phyloP scores from a whole-genome alignment of 805 yeast species.

The Kuraishia piskuri region DNA sequence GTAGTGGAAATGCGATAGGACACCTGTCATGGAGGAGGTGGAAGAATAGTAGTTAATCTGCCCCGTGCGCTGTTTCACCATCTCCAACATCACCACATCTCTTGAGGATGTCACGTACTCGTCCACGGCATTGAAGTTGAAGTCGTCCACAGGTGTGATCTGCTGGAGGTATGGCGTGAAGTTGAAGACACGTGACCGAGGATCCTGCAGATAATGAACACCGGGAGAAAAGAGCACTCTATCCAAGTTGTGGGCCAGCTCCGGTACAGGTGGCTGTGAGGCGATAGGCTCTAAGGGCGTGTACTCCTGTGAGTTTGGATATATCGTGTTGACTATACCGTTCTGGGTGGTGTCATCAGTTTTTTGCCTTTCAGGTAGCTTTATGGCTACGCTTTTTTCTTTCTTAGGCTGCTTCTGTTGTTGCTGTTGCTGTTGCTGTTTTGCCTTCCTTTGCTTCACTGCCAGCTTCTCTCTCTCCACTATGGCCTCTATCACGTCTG shows the following conservation, averaged over 20 bases:
- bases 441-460: neutral
- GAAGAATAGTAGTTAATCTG: conserved; percentile 54
- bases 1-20: conserved; percentile 67
- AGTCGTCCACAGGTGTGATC: conserved; percentile 56
- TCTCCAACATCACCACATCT: conserved; percentile 41
- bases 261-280: conserved; percentile 30
- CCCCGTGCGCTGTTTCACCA: conserved; percentile 27
- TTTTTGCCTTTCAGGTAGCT: neutral
- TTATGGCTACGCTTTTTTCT: neutral
- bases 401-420: neutral
- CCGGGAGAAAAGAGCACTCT: conserved; percentile 75
- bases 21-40: conserved; percentile 80
- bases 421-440: too few species aligned
- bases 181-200: conserved; percentile 66
- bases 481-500: neutral
- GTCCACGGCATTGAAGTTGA: conserved; percentile 49
- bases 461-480: neutral
- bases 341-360: too few species aligned
- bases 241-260: conserved; percentile 56
- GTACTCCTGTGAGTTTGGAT: neutral
- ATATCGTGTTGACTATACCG: too few species aligned
- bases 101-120: conserved; percentile 57
- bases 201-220: conserved; percentile 70
- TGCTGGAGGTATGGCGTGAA: conserved; percentile 52
- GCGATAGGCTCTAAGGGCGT: neutral